Conservation (phyloP, 2,329 filamentous ascomycete genomes). For the Akanthomyces lecanii region DNA sequence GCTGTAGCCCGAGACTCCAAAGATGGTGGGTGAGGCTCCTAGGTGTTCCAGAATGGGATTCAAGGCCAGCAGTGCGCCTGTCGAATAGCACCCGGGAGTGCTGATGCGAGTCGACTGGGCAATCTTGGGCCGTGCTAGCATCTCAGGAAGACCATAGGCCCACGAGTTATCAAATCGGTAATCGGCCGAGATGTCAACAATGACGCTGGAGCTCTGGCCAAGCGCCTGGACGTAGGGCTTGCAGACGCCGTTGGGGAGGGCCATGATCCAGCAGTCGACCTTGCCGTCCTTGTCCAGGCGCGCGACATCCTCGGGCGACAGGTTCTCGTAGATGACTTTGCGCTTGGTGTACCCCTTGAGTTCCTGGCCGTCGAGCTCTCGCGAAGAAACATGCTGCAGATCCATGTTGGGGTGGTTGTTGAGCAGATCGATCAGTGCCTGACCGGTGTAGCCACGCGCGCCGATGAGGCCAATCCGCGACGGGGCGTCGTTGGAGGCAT, state of each 20-base stretch:
- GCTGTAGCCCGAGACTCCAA: conserved; percentile 90
- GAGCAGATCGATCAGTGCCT: conserved; percentile 81
- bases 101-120: conserved; percentile 75
- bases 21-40: conserved; percentile 73
- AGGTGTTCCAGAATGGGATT: conserved; percentile 74
- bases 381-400: conserved; percentile 85
- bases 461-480: conserved; percentile 84
- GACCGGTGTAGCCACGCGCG: conserved; percentile 89
- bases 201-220: conserved; percentile 63
- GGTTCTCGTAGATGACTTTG: conserved; percentile 87
- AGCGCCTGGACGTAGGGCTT: conserved; percentile 90
- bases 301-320: conserved; percentile 79
- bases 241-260: conserved; percentile 91
- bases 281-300: conserved; percentile 78
- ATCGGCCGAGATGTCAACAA: conserved; percentile 94
- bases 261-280: conserved; percentile 97
- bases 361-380: conserved; percentile 82
- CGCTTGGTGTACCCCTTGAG: conserved; percentile 88
- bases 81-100: conserved; percentile 95
- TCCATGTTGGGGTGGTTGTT: conserved; percentile 89
- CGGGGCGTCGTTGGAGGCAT: conserved; percentile 74
- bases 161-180: conserved; percentile 82
- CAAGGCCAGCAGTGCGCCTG: conserved; percentile 85
- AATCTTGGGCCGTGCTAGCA: conserved; percentile 72
- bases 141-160: conserved; percentile 88